phyloP scores from a whole-genome alignment of 2,329 filamentous ascomycete genomes.

The Aspergillus floridensis region DNA sequence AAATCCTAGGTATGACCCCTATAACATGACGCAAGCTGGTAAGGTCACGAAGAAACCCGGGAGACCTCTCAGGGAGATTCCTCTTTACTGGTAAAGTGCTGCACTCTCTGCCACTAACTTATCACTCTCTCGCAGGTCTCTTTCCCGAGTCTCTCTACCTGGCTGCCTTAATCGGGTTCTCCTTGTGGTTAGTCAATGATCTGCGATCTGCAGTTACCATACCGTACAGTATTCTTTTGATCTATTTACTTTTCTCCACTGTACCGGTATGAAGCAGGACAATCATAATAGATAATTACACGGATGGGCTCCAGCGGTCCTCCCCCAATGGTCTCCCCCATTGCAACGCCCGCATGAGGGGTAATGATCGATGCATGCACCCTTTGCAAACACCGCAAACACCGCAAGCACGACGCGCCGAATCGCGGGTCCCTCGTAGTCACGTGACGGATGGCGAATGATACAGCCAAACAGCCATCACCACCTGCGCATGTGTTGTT shows the following conservation, averaged over 20 bases:
- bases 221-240: neutral
- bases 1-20: constrained; percentile 4
- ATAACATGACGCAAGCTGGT: constrained; percentile 12
- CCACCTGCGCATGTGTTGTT: neutral
- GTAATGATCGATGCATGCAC: neutral
- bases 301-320: constrained; percentile 7
- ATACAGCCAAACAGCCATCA: constrained; percentile 10
- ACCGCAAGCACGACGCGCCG: constrained; percentile 9
- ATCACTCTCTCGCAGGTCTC: neutral
- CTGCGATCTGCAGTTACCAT: constrained; percentile 6
- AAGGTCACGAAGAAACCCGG: neutral
- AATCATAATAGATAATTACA: neutral
- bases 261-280: neutral
- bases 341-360: constrained; percentile 16
- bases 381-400: constrained; percentile 3
- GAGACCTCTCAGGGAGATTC: no score
- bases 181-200: constrained; percentile 1
- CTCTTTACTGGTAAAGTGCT: no score
- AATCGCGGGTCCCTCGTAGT: constrained; percentile 7
- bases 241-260: neutral
- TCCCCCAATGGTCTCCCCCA: constrained; percentile 11
- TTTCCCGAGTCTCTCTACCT: neutral
- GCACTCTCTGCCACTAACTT: neutral
- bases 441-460: constrained; percentile 15
- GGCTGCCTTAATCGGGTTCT: neutral